A percentile compares a stretch with the other conserved stretches of the same genome.
Conservation (phyloP, 805 yeast genomes). For the Myxozyma kluyveri region DNA sequence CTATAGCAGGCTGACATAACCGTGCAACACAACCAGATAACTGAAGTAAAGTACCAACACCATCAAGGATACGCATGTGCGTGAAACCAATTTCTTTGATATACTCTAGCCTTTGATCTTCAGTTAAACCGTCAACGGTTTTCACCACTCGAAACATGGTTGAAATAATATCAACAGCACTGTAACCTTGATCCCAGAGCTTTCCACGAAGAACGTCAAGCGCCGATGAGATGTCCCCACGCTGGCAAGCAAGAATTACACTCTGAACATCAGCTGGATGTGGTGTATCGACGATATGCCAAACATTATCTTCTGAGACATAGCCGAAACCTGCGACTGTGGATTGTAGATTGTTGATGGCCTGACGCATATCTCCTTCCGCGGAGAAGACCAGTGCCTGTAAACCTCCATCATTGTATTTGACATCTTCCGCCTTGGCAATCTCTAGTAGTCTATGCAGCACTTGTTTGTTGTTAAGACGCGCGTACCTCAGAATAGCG, state of each 20-base stretch:
- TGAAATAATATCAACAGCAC: slow-evolving; percentile 88
- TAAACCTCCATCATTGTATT: slow-evolving; percentile 83
- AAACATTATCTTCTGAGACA: slow-evolving; percentile 89
- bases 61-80: slow-evolving; percentile 91
- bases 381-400: slow-evolving; percentile 92
- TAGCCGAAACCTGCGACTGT: slow-evolving; percentile 91
- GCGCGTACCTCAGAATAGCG: slow-evolving; percentile 83
- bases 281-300: slow-evolving; percentile 93
- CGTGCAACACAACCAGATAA: slow-evolving; percentile 77
- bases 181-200: slow-evolving; percentile 87
- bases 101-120: slow-evolving; percentile 66
- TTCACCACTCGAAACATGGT: slow-evolving; percentile 87
- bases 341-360: slow-evolving; percentile 88
- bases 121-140: slow-evolving; percentile 64
- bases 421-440: slow-evolving; percentile 63
- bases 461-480: slow-evolving; percentile 81
- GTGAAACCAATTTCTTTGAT: slow-evolving; percentile 84
- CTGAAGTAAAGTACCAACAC: slow-evolving; percentile 84
- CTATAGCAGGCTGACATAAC: slow-evolving; percentile 27
- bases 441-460: slow-evolving; percentile 71
- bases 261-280: slow-evolving; percentile 83
- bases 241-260: slow-evolving; percentile 51
- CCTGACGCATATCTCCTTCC: slow-evolving; percentile 99
- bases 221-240: slow-evolving; percentile 60
- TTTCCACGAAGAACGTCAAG: slow-evolving; percentile 55